Base-by-base conservation (phyloP, 2,329 filamentous ascomycete genomes). In the Fusarium duplospermum region DNA sequence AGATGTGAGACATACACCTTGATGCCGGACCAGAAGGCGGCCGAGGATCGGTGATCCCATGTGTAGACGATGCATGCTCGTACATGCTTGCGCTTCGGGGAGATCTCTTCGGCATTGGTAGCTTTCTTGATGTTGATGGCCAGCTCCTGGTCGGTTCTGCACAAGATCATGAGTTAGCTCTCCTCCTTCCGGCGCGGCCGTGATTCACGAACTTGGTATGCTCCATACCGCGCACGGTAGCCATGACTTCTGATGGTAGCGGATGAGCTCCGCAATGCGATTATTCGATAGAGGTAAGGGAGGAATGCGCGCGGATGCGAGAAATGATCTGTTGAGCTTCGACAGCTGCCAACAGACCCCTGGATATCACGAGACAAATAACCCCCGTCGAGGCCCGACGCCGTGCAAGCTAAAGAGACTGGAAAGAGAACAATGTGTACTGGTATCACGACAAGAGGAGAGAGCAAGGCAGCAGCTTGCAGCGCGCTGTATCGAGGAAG, bases 31-130 rank as follows among this genome's bases (percentile, higher is more conserved):
- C 96, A 99, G 84, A 99, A 99, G 81, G 95, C 94, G 81, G 91
- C 89, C 47, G 95, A 97, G 75, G 93, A 97, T 86, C 97, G 97
- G 87, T 99, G 95, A 85, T 99, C 96, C 96, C 96, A 99, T 68
- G 96, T 98, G 84, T 98, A 98, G 54, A 99, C 96, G 80, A 99
- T 99, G 82, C 94, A 97, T 83, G 93, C 95, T 81, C 96, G 94
- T 67, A 99, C 96, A 93, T 99, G 96, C 86, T 99, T 99, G 79
- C 90, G 89, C 82, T 92, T 92, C 40, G 90, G 90, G 8, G 90
- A 91, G 2, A 91, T 89, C 81, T 93, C 91, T 76, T 93, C 91
- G 78, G 86, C 86, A 79, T 87, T 93, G 61, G 91, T 93, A 20
- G 91, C 91, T 81, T 93, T 93, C 80, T 89, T 88, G 77, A 93